Base-by-base conservation (phyloP, 2,329 filamentous ascomycete species). In the Neonectria hederae region DNA sequence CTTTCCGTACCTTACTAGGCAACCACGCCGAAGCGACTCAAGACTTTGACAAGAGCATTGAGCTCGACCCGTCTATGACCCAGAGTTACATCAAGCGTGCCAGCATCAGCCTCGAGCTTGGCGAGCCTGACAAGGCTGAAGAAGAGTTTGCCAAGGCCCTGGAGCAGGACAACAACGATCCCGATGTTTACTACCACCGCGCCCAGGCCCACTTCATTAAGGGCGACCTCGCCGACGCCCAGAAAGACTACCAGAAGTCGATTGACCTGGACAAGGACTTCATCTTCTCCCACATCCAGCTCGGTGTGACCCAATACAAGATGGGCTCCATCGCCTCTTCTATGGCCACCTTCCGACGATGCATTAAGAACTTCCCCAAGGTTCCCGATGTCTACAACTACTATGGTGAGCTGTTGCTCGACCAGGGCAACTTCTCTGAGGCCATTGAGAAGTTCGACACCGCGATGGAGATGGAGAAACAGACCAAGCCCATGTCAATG, bases 341-440 rank as follows among this genome's bases (percentile, higher is more conserved):
- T 51, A 98, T 98, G 94, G 95, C 96, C 38, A 99, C 96, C 6
- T 98, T 99, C 90, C 89, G 95, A 73, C 88, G 94, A 68, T 97
- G 94, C 81, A 94, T 97, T 80, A 99, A 98, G 90, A 97, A 97
- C 83, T 99, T 99, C 77, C 92, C 94, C 76, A 92, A 95, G 77
- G 93, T 97, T 11, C 94, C 95, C 6, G 96, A 99, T 77, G 96
- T 98, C 43, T 99, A 98, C 87, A 99, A 99, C 87, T 99, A 99
- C 87, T 98, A 97, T 76, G 96, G 96, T 75, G 96, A 99, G 83
- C 87, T 99, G 61, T 87, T 99, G 62, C 89, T 99, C 58, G 96
- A 99, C 84, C 96, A 98, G 84, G 91, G 93, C 81, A 97, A 97
- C 81, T 98, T 91, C 82, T 86, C 92, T 63, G 95, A 99, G 79